Conservation (phyloP, 371 early-diverging fungal species). For the Zopfochytrium polystomum region DNA sequence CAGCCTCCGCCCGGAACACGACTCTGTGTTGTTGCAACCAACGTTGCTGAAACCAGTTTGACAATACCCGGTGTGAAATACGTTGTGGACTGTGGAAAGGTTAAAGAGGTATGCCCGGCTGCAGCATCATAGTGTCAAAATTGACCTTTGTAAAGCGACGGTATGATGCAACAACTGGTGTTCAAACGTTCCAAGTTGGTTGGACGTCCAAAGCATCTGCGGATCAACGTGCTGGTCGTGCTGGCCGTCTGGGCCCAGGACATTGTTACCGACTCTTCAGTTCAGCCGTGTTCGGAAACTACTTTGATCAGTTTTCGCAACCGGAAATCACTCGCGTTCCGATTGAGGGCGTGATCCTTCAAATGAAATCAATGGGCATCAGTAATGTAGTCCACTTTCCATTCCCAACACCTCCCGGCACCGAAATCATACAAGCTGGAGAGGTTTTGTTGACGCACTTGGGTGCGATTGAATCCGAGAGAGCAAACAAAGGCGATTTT, state of each 20-base stretch:
- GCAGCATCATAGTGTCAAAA: conserved; percentile 11
- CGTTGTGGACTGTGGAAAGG: conserved; percentile 96
- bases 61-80: conserved; percentile 97
- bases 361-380: conserved; percentile 95
- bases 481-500: not conserved
- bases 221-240: conserved; percentile 97
- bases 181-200: conserved; percentile 82
- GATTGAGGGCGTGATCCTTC: conserved; percentile 91
- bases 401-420: conserved; percentile 55
- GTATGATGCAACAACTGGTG: conserved; percentile 75
- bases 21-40: conserved; percentile 95
- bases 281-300: conserved; percentile 87
- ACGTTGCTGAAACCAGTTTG: conserved; percentile 98
- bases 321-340: conserved; percentile 96
- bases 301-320: conserved; percentile 79
- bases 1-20: conserved; percentile 85
- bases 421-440: conserved; percentile 31
- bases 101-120: conserved; percentile 64
- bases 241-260: conserved; percentile 93
- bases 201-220: conserved; percentile 96
- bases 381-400: conserved; percentile 93
- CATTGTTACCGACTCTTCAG: conserved; percentile 97
- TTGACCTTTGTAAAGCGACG: conserved; percentile 44
- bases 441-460: conserved; percentile 44
- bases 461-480: conserved; percentile 43